A percentile compares a stretch with the other conserved stretches of the same genome.
Evolutionary conservation across 306 rosid species (phyloP).

Genomic region (Medicago truncatula): MtrunA17r5.0-ANR NC_053049.1:46875501-46876000

Average conservation of each 20-base stretch:
- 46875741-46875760: not conserved
- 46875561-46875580: constrained; percentile 24
- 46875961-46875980: not conserved
- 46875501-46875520: constrained; percentile 31
- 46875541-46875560: constrained; percentile 8
- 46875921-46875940: not conserved
- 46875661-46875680: constrained; percentile 5
- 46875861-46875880: constrained; percentile 24
- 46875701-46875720: constrained; percentile 1
- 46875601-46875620: constrained; percentile 19
- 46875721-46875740: not conserved
- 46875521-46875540: constrained; percentile 38
- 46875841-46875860: constrained; percentile 85
- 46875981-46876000: no score
- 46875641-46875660: not conserved
- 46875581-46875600: constrained; percentile 20
- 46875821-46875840: constrained; percentile 75
- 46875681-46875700: not conserved
- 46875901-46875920: not conserved
- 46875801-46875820: constrained; percentile 33
- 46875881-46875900: not conserved
- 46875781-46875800: constrained; percentile 18
- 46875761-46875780: constrained; percentile 13
- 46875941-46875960: not conserved
- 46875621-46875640: constrained; percentile 26